Conservation (phyloP, 1,284 basidiomycete genomes). For the Ceratobasidium sp. region DNA sequence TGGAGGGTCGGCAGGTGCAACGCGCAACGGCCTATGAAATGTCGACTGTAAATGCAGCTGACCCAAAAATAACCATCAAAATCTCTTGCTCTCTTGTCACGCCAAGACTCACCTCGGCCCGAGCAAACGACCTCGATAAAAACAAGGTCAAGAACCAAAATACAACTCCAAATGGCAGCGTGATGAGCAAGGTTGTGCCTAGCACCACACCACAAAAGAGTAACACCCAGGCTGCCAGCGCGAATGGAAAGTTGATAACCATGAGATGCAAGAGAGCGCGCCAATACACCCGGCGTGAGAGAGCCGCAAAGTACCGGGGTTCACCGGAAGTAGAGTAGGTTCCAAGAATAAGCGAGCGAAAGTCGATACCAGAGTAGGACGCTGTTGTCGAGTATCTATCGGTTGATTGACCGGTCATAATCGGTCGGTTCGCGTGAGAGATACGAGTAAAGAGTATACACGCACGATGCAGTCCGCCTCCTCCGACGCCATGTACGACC, state of each 20-base stretch:
- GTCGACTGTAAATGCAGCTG: conserved; percentile 75
- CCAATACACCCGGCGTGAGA: conserved; percentile 69
- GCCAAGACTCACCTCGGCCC: conserved; percentile 69
- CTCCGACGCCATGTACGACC: conserved; percentile 13
- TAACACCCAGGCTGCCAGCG: conserved; percentile 76
- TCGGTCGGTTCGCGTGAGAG: not conserved
- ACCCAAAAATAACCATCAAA: conserved; percentile 26
- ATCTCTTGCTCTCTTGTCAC: not conserved
- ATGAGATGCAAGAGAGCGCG: conserved; percentile 73
- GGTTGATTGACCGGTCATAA: not conserved
- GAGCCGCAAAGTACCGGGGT: conserved; percentile 71
- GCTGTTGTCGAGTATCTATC: conserved; percentile 32
- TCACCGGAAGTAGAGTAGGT: not conserved
- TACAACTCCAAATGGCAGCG: conserved; percentile 79
- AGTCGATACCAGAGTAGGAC: conserved; percentile 32
- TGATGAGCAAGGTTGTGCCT: conserved; percentile 80
- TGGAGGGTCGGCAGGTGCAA: conserved; percentile 70
- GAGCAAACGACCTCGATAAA: conserved; percentile 75
- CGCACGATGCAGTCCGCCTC: conserved; percentile 35
- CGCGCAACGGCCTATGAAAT: conserved; percentile 76
- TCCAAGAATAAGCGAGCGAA: not conserved
- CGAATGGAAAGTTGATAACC: conserved; percentile 80
- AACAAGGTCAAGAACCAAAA: conserved; percentile 81
- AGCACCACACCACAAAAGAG: conserved; percentile 83
- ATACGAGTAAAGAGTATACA: not conserved